Conservation (phyloP, 208 protist species). For the Wallacemonas sp. region DNA sequence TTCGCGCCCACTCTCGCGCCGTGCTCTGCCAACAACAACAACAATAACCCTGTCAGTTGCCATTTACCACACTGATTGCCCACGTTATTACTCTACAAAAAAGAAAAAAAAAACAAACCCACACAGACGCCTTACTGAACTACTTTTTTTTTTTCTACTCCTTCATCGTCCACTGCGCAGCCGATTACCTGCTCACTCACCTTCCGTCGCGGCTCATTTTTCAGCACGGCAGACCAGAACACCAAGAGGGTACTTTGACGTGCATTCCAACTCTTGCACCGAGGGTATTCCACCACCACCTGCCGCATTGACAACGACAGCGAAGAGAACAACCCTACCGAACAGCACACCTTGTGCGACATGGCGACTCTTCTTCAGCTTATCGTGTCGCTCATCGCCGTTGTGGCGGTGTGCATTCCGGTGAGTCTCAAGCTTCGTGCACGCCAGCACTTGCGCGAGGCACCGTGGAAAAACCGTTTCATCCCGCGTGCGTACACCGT, state of each 20-base stretch:
- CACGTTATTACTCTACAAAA: not conserved
- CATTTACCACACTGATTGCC: constrained; percentile 15
- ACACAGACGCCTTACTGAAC: not conserved
- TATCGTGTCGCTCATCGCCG: constrained; percentile 21
- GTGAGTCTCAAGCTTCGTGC: constrained; percentile 25
- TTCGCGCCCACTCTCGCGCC: no score
- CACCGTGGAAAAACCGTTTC: constrained; percentile 34
- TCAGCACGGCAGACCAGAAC: no score
- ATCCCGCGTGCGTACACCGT: constrained; percentile 79
- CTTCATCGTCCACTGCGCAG: no score
- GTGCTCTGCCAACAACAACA: no score
- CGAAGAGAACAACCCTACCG: not conserved
- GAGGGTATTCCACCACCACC: no score
- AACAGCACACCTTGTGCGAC: no score
- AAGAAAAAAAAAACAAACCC: not conserved
- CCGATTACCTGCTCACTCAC: no score
- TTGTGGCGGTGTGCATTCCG: constrained; percentile 16
- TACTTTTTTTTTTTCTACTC: not conserved
- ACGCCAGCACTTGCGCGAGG: constrained; percentile 43
- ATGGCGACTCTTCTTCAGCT: constrained; percentile 5
- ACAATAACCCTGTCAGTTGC: no score
- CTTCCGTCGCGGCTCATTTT: no score
- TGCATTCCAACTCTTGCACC: no score
- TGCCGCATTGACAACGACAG: not conserved
- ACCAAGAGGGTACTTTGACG: no score